Evolutionary conservation across 2,329 filamentous ascomycete genomes (phyloP).

Genomic region (Pseudogymnoascus verrucosus): DNA sequence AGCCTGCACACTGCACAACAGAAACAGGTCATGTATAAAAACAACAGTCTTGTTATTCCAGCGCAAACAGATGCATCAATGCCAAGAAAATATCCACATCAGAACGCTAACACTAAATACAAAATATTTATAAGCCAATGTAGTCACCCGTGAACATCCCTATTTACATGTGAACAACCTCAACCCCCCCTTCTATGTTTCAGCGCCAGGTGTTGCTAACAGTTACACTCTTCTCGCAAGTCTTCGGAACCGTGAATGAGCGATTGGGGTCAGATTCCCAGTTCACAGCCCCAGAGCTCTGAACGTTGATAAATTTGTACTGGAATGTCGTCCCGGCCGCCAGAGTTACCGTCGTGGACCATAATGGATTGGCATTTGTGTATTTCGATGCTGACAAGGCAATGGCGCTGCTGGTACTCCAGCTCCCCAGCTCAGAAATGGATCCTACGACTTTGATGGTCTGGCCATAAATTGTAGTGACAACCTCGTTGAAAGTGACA

Average conservation of each 20-base stretch:
- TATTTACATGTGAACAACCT: neutral
- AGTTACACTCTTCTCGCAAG: constrained; percentile 13
- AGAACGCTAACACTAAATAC: neutral
- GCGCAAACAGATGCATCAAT: neutral
- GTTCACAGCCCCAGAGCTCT: constrained; percentile 41
- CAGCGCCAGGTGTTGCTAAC: constrained; percentile 17
- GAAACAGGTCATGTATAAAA: neutral
- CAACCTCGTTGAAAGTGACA: constrained; percentile 53
- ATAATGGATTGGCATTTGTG: constrained; percentile 49
- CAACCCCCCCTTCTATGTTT: neutral
- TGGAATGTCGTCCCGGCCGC: constrained; percentile 46
- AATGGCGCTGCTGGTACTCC: constrained; percentile 47
- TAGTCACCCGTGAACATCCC: neutral
- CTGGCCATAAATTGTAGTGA: constrained; percentile 51
- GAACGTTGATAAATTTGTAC: constrained; percentile 61
- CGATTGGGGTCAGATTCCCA: constrained; percentile 49
- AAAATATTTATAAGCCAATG: neutral
- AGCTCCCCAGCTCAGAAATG: constrained; percentile 49
- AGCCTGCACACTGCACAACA: neutral
- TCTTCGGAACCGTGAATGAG: constrained; percentile 16
- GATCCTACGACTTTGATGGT: constrained; percentile 58
- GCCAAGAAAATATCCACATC: neutral
- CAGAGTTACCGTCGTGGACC: constrained; percentile 49
- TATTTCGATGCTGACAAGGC: constrained; percentile 52
- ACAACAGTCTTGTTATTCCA: neutral